Percentiles rank a stretch among this genome's conserved stretches.
phyloP scores from a whole-genome alignment of 805 yeast genomes.

The Kuraishia piskuri region DNA sequence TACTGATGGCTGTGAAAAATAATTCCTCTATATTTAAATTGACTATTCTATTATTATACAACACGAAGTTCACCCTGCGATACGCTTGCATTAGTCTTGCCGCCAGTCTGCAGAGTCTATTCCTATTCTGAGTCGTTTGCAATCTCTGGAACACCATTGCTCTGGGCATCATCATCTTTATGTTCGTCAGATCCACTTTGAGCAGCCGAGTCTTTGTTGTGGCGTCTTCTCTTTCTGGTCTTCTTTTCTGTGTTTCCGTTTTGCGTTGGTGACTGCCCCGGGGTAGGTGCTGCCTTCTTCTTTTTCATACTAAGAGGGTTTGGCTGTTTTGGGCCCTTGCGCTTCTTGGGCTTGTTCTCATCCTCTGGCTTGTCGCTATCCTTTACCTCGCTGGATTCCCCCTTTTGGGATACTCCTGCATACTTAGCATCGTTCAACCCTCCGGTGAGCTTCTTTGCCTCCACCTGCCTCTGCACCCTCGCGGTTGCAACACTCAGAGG shows the following conservation, averaged over 20 bases:
- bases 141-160: background rate
- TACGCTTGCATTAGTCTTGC: too few species aligned
- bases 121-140: background rate
- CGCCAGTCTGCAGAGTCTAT: background rate
- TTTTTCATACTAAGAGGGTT: constrained; percentile 88
- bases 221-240: background rate
- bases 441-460: constrained; percentile 56
- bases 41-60: too few species aligned
- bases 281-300: constrained; percentile 29
- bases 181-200: background rate
- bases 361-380: constrained; percentile 13
- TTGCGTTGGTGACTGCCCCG: background rate
- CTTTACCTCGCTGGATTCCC: constrained; percentile 12
- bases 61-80: too few species aligned
- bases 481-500: constrained; percentile 73
- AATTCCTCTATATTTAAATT: too few species aligned
- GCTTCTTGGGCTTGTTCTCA: constrained; percentile 29
- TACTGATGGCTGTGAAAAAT: too few species aligned
- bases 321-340: constrained; percentile 72
- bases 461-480: constrained; percentile 39
- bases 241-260: background rate
- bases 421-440: constrained; percentile 66
- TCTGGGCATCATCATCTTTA: background rate
- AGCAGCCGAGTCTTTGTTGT: background rate
- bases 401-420: constrained; percentile 31